Conservation (phyloP, 768 basidiomycete genomes). For the Mycena leptocephala region DNA sequence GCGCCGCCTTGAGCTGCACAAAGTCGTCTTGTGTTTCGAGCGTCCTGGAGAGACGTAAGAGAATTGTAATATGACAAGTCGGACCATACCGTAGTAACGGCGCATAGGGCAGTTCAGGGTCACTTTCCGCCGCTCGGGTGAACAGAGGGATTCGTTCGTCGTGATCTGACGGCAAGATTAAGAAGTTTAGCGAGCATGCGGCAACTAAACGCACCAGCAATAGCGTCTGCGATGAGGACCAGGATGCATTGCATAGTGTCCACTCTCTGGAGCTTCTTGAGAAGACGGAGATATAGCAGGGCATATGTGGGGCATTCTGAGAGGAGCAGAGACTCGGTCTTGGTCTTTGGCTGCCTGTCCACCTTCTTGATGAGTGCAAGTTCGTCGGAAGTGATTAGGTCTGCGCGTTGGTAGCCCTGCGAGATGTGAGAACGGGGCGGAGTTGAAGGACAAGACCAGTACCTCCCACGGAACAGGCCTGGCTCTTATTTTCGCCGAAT, state of each 20-base stretch:
- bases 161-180: conserved; percentile 70
- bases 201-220: conserved; percentile 70
- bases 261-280: conserved; percentile 87
- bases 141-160: conserved; percentile 91
- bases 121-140: conserved; percentile 70
- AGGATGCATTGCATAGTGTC: conserved; percentile 93
- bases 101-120: conserved; percentile 85
- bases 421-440: conserved; percentile 31
- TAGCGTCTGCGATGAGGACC: conserved; percentile 90
- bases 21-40: conserved; percentile 94
- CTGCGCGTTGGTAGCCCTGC: conserved; percentile 96
- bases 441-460: neutral
- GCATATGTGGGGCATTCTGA: conserved; percentile 91
- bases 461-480: conserved; percentile 99
- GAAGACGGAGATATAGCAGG: conserved; percentile 88
- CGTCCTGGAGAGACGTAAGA: conserved; percentile 64
- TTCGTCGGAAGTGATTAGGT: conserved; percentile 90
- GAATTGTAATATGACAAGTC: neutral
- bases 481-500: conserved; percentile 87
- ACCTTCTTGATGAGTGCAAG: conserved; percentile 91
- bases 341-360: conserved; percentile 83
- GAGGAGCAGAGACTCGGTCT: conserved; percentile 83
- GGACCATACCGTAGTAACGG: conserved; percentile 79
- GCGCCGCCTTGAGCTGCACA: conserved; percentile 91
- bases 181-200: neutral